Percentiles rank a stretch among this genome's conserved stretches.
Evolutionary conservation across 2,329 filamentous ascomycete genomes (phyloP).

Genomic region (Chaetothyriales sp.): DNA sequence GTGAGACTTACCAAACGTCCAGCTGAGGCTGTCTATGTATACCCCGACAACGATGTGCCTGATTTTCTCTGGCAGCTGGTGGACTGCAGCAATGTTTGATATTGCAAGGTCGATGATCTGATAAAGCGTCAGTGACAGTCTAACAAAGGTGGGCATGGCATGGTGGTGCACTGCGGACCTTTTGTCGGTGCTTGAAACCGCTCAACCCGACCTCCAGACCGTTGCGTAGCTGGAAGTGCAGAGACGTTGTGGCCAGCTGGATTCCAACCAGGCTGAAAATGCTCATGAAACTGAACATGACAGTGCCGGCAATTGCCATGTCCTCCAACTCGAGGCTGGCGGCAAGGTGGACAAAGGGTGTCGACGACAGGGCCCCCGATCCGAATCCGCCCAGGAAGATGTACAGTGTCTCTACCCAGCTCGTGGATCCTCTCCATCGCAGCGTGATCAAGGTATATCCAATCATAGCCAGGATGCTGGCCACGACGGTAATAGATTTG

Average conservation of each 20-base stretch:
- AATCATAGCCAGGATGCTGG: slow-evolving; percentile 34
- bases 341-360: slow-evolving; percentile 37
- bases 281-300: slow-evolving; percentile 27
- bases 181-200: not conserved
- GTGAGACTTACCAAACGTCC: slow-evolving; percentile 4
- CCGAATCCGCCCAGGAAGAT: slow-evolving; percentile 44
- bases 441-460: slow-evolving; percentile 39
- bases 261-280: slow-evolving; percentile 7
- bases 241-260: slow-evolving; percentile 3
- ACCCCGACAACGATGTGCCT: slow-evolving; percentile 4
- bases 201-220: not conserved
- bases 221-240: slow-evolving; percentile 3
- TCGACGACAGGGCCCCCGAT: slow-evolving; percentile 31
- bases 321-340: slow-evolving; percentile 31
- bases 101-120: slow-evolving; percentile 8
- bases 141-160: not conserved
- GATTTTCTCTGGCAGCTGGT: slow-evolving; percentile 1
- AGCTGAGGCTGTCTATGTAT: slow-evolving; percentile 5
- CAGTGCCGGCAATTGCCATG: slow-evolving; percentile 36
- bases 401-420: slow-evolving; percentile 41
- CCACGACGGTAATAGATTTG: slow-evolving; percentile 38
- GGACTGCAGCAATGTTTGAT: slow-evolving; percentile 5
- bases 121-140: not conserved
- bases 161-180: slow-evolving; percentile 1
- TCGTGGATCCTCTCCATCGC: slow-evolving; percentile 46